Conservation (phyloP, 139 green algal species). For the Astrephomene gubernaculifera region DNA sequence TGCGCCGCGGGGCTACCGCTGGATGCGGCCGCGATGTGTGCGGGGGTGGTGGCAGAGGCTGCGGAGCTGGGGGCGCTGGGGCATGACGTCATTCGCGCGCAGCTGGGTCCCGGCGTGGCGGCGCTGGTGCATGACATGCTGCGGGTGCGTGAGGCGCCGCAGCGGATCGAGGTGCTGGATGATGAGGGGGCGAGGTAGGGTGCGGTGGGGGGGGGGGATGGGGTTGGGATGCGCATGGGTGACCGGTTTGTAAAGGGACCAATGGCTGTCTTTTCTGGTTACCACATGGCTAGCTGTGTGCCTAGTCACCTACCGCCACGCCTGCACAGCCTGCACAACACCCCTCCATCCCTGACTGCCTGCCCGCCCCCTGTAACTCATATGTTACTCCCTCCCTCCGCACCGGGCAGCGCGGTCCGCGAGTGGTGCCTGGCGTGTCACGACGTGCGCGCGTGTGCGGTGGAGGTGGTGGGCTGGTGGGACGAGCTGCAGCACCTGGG, state of each 20-base stretch:
- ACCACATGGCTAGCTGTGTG: too few relatives aligned
- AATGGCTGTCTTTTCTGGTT: too few relatives aligned
- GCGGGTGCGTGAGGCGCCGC: slow-evolving; percentile 73
- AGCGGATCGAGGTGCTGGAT: slow-evolving; percentile 83
- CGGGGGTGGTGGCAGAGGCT: slow-evolving; percentile 84
- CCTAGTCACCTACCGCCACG: too few relatives aligned
- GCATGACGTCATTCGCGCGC: slow-evolving; percentile 60
- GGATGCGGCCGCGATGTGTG: slow-evolving; percentile 86
- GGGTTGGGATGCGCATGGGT: too few relatives aligned
- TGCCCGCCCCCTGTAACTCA: background rate
- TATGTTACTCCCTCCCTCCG: background rate
- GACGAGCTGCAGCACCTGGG: slow-evolving; percentile 74
- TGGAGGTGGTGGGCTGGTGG: slow-evolving; percentile 87
- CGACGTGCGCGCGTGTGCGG: slow-evolving; percentile 82
- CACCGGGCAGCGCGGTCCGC: slow-evolving; percentile 72
- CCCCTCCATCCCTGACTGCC: background rate
- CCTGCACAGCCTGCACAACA: too few relatives aligned
- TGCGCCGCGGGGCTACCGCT: slow-evolving; percentile 73
- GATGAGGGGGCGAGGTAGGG: slow-evolving; percentile 79
- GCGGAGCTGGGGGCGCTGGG: slow-evolving; percentile 56
- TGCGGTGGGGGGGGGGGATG: background rate
- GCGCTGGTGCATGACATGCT: slow-evolving; percentile 78
- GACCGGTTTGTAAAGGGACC: too few relatives aligned
- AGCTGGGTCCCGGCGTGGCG: slow-evolving; percentile 71
- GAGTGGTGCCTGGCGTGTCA: slow-evolving; percentile 90